Evolutionary conservation across 2,329 filamentous ascomycete genomes (phyloP).

Genomic region (Claviceps arundinis): DNA sequence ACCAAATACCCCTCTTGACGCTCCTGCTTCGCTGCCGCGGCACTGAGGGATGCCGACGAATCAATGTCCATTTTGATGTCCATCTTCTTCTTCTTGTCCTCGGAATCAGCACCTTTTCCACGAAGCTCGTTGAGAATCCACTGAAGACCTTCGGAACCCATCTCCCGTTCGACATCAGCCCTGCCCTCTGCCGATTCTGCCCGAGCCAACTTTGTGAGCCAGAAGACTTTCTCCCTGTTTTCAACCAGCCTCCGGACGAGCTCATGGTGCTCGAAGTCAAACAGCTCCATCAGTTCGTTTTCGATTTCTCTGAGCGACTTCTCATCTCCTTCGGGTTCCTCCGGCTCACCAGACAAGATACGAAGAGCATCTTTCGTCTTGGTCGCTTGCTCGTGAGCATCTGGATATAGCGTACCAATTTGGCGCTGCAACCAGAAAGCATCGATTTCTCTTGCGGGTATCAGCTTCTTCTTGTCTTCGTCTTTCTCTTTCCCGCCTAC

Average conservation of each 20-base stretch:
- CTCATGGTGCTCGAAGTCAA: conserved; percentile 93
- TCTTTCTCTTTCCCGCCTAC: conserved; percentile 29
- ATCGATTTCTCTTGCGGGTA: conserved; percentile 83
- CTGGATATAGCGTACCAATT: conserved; percentile 75
- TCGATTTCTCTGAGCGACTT: conserved; percentile 85
- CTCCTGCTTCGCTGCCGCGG: conserved; percentile 35
- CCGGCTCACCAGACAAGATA: conserved; percentile 65
- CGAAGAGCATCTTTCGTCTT: conserved; percentile 78
- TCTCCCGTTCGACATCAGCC: conserved; percentile 72
- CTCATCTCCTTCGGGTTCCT: conserved; percentile 60
- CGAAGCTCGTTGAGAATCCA: conserved; percentile 79
- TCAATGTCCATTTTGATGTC: conserved; percentile 96
- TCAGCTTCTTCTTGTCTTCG: conserved; percentile 41
- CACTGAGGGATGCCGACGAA: conserved; percentile 46
- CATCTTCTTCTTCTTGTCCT: conserved; percentile 51
- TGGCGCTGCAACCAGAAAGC: conserved; percentile 95
- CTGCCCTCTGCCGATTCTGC: conserved; percentile 69
- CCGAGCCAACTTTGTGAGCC: conserved; percentile 78
- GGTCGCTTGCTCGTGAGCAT: conserved; percentile 85
- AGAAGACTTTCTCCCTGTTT: conserved; percentile 88
- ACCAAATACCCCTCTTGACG: conserved; percentile 55
- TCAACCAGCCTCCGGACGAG: conserved; percentile 81
- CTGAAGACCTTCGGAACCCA: conserved; percentile 76
- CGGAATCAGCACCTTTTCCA: conserved; percentile 51
- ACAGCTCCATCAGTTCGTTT: conserved; percentile 95